Evolutionary conservation across 768 basidiomycete genomes (phyloP), one percentile per base, ranked within the genome.

Genomic region (Lepiota brunneoincarnata): DNA sequence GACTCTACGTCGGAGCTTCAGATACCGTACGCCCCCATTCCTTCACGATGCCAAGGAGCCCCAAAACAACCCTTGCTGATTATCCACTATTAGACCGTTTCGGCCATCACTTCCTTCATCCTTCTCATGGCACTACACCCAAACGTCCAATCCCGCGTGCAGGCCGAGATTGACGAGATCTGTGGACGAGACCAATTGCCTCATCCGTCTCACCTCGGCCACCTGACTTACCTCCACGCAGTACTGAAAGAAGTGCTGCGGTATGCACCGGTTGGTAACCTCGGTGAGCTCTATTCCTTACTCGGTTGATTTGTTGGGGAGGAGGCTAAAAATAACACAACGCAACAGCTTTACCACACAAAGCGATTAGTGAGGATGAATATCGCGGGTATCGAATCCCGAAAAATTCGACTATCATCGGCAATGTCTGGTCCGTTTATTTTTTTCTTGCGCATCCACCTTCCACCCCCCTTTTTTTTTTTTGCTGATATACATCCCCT

Each of bases 101-200:
- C 80, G 3, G 71, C 75, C 6, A 60, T 77, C 0, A 66, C 73
- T 2, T 73, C 75, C 0, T 80, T 81, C 58, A 46, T 80, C 18
- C 72, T 77, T 26, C 71, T 78, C 12, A 81, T 81, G 78, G 71
- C 75, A 6, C 59, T 77, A 6, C 59, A 79, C 58, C 79, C 78
- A 1, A 62, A 67, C 0, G 64, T 76, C 2, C 80, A 80, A 58
- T 45, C 31, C 4, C 65, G 61, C n/a, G 70, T 70, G 3, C 78
- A 75, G 53, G 51, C 43, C 14, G 75, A 82, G 57, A 57, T 82
- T n/a, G 74, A 76, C 54, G 57, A 59, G 23, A 57, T 69, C 15
- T 59, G 69, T 38, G 69, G 69, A 15, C 56, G 48, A 31, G 65
- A 67, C 15, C 62, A 66, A 34, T 49, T 67, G 5, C 75, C 76